Conservation (phyloP, 805 yeast genomes). For the Osmozyma mogii region DNA sequence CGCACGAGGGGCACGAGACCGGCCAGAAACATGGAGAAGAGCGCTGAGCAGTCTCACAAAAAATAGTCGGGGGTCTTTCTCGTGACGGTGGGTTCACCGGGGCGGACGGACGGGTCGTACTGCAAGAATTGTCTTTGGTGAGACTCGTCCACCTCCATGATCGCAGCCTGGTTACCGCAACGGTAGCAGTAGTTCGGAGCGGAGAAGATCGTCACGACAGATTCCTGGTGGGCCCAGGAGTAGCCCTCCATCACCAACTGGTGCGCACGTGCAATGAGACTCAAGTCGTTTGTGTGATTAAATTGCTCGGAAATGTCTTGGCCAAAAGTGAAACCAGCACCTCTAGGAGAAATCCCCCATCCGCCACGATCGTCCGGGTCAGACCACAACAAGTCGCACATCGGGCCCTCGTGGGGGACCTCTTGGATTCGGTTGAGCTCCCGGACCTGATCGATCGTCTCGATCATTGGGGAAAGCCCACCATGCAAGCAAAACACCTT, state of each 20-base stretch:
- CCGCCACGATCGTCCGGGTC: slow-evolving; percentile 97
- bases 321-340: slow-evolving; percentile 98
- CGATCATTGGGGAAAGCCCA: slow-evolving; percentile 92
- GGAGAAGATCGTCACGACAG: slow-evolving; percentile 96
- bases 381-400: slow-evolving; percentile 95
- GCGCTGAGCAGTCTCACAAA: slow-evolving; percentile 47
- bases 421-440: slow-evolving; percentile 94
- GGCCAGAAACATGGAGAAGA: no score
- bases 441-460: slow-evolving; percentile 94
- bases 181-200: slow-evolving; percentile 97
- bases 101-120: slow-evolving; percentile 94
- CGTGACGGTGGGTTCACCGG: slow-evolving; percentile 96
- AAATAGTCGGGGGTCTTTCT: slow-evolving; percentile 97
- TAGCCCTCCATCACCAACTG: slow-evolving; percentile 98
- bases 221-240: slow-evolving; percentile 92
- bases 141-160: slow-evolving; percentile 90
- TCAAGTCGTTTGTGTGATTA: slow-evolving; percentile 86
- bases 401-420: slow-evolving; percentile 98
- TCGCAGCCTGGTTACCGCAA: slow-evolving; percentile 97
- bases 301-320: slow-evolving; percentile 90
- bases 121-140: slow-evolving; percentile 88
- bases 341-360: slow-evolving; percentile 97
- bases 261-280: slow-evolving; percentile 90
- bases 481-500: slow-evolving; percentile 94
- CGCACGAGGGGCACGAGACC: no score